Base-by-base conservation (phyloP, 805 yeast species). In the Starmerella bombicola region DNA sequence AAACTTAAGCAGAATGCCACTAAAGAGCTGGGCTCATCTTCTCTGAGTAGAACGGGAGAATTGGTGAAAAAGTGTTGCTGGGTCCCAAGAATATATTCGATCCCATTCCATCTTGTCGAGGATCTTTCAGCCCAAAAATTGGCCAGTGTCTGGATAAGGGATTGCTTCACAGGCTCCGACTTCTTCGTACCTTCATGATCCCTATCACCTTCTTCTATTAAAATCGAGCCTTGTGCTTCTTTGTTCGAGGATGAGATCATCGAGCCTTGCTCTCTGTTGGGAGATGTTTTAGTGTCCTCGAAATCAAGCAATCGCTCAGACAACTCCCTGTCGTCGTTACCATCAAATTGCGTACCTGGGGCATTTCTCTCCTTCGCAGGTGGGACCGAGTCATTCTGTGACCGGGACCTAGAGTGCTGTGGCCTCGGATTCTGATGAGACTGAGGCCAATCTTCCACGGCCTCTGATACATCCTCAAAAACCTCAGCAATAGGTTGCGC, bases 71-170 rank as follows among this genome's bases (percentile, higher is more conserved):
- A 74, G 57, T 91, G 97, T 55, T 91, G 97, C 0, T 79, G 70
- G 0, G 85, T 70, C 2, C 62, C 69, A 40, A 86, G 66, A 1
- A 97, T 95, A 59, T 85, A 86, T 16, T 73, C 78, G 25, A 91
- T 65, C 0, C 95, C 93, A 49, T 82, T 85, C 97, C 97, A 93
- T 17, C 91, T 68, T 1, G 93, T 79, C 0, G 96, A 91, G 1
- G 97, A 82, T 53, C 98, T 66, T 61, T 91, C 97, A 1, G 96
- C 96, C 97, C 97, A 91, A 60, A 91, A 91, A 52, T 78, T 83
- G 0, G 93, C 74, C 41, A 93, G 64, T 0, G 93, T 76, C 52
- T 81, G 83, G 64, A 91, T 71, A 26, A 91, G 60, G 1, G 95
- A 78, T 10, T 38, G 33, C 25, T 41, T 37, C 3, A 37, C 35